Base-by-base conservation (phyloP, 2,329 filamentous ascomycete species). In the Xylariaceae sp. region DNA sequence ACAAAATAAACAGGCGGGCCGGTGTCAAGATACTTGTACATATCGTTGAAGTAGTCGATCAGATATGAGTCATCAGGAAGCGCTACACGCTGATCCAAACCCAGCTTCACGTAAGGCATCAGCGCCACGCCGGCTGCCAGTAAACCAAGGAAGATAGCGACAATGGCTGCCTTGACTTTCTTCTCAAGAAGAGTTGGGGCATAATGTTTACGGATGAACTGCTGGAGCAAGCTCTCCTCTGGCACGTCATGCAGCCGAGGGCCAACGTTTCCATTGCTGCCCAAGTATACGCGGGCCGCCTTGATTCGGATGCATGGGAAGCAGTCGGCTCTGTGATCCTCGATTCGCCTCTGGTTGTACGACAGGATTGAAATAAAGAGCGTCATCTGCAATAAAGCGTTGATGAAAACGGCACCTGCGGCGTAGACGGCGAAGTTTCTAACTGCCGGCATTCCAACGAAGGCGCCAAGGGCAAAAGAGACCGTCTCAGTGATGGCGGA, bases 1-100 rank as follows among this genome's bases (percentile, higher is more conserved):
- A 99, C 90, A 69, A 99, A 99, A 71, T 97, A 99, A 7, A 99
- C 91, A 0, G 94, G 94, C 46, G 94, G 92, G 0, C 94, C 95
- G 15, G 85, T 86, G 56, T 92, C 88, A 63, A 97, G 87, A 68
- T 99, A 99, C 55, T 85, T 84, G 69, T 96, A 95, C 29, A 99
- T 76, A 68, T 99, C 94, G 66, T 97, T 91, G 72, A 99, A 99
- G 71, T 96, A 99, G 9, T 88, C 84, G 58, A 99, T 96, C 47
- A 99, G 77, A 68, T 99, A 99, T 1, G 92, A 97, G 65, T 89
- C 92, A 60, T 88, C 89, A 0, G 94, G 94, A 54, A 99, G 88
- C 10, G 94, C 94, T 51, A 96, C 92, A 16, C 94, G 85, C 72
- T 99, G 94, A 66, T 99, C 94, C 26, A 99, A 78, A 0, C 94